Evolutionary conservation across 2,329 filamentous ascomycete species (phyloP).

Genomic region (Cercospora sp.): DNA sequence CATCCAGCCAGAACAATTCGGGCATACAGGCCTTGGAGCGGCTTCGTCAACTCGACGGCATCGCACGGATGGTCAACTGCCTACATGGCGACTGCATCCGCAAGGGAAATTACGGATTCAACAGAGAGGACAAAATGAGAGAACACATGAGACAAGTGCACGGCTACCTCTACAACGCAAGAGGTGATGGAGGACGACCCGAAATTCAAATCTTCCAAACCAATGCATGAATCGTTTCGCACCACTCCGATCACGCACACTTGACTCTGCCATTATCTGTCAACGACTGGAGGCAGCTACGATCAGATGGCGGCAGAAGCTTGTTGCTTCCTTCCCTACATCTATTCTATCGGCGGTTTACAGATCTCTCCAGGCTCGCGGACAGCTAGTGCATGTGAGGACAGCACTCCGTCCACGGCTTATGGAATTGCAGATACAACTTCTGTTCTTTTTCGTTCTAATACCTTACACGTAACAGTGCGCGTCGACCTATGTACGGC

Average conservation of each 20-base stretch:
- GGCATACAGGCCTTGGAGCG: not conserved
- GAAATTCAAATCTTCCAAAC: not conserved
- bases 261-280: not conserved
- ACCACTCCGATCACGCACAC: not conserved
- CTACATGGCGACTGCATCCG: conserved; percentile 44
- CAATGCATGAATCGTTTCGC: not conserved
- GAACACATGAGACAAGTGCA: conserved; percentile 61
- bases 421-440: no score
- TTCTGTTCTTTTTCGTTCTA: no score
- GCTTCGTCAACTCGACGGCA: not conserved
- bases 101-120: conserved; percentile 53
- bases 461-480: no score
- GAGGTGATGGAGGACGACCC: not conserved
- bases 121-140: conserved; percentile 57
- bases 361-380: not conserved
- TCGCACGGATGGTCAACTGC: conserved; percentile 44
- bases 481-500: no score
- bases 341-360: not conserved
- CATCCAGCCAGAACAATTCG: not conserved
- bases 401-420: no score
- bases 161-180: conserved; percentile 5
- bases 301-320: not conserved
- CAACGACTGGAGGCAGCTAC: not conserved
- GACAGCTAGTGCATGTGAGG: not conserved
- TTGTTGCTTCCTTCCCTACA: not conserved